A percentile compares a stretch with the other conserved stretches of the same genome.
Evolutionary conservation across 1,284 basidiomycete genomes (phyloP).

Genomic region (Apiotrichum montevideense): DNA sequence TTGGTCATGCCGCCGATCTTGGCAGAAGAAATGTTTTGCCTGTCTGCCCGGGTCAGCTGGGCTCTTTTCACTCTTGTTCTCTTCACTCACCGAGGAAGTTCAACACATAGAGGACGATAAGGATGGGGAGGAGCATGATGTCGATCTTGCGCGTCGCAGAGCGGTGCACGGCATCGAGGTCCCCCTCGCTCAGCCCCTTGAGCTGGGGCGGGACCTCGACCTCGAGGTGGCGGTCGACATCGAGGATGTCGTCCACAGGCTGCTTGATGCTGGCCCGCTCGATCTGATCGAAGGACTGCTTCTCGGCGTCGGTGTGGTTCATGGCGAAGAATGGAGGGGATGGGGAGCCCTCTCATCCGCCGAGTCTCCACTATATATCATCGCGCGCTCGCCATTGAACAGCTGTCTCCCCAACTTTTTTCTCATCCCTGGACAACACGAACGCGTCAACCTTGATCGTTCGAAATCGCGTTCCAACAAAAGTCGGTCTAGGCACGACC

Average conservation of each 20-base stretch:
- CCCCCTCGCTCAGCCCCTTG: conserved; percentile 20
- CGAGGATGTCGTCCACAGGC: background rate
- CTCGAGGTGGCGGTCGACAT: conserved; percentile 10
- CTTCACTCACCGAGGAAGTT: background rate
- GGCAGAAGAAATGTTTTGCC: conserved; percentile 9
- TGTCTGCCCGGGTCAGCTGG: background rate
- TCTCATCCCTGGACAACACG: too few species aligned
- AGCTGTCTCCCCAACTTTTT: too few species aligned
- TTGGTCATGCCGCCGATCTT: conserved; percentile 16
- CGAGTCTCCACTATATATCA: too few species aligned
- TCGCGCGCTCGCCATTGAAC: too few species aligned
- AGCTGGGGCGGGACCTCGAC: conserved; percentile 24
- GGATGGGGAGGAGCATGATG: conserved; percentile 13
- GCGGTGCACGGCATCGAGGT: conserved; percentile 25
- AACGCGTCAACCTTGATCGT: too few species aligned
- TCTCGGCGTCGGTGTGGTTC: background rate
- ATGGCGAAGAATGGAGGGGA: too few species aligned
- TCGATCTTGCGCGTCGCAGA: conserved; percentile 15
- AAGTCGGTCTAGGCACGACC: too few species aligned
- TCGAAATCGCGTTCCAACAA: too few species aligned
- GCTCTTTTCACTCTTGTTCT: too few species aligned
- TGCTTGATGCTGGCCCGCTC: background rate
- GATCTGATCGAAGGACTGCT: background rate
- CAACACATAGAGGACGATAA: conserved; percentile 3
- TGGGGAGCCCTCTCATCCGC: too few species aligned